Conservation (phyloP, 1,139 yeast genomes). For the Yamadazyma dushanensis region DNA sequence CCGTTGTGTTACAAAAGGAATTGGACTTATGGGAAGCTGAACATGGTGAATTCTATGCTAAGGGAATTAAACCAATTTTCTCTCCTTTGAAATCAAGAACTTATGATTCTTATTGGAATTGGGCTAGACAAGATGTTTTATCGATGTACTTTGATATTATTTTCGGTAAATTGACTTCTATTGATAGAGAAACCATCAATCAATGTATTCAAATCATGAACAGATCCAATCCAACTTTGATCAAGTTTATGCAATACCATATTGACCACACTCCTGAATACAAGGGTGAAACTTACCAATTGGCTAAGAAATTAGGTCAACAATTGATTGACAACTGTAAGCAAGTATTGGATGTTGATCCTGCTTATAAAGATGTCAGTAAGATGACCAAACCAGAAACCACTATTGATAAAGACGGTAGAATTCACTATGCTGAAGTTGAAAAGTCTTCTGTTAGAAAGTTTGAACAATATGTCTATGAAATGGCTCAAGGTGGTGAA, state of each 20-base stretch:
- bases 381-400: slow-evolving; percentile 96
- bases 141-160: slow-evolving; percentile 94
- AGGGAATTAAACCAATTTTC: slow-evolving; percentile 88
- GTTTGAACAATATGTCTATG: slow-evolving; percentile 91
- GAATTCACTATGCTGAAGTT: slow-evolving; percentile 76
- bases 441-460: slow-evolving; percentile 91
- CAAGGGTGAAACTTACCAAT: slow-evolving; percentile 85
- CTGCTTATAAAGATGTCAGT: slow-evolving; percentile 92
- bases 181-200: slow-evolving; percentile 93
- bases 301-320: slow-evolving; percentile 87
- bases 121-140: slow-evolving; percentile 98
- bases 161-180: slow-evolving; percentile 85
- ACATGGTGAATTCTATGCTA: slow-evolving; percentile 93
- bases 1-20: slow-evolving; percentile 80
- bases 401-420: slow-evolving; percentile 83
- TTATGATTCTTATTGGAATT: slow-evolving; percentile 98
- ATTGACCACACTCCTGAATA: slow-evolving; percentile 88
- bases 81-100: slow-evolving; percentile 92
- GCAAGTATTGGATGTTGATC: slow-evolving; percentile 77
- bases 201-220: slow-evolving; percentile 98
- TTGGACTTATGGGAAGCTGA: slow-evolving; percentile 91
- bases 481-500: slow-evolving; percentile 95
- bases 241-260: slow-evolving; percentile 96
- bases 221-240: slow-evolving; percentile 90
- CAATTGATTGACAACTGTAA: slow-evolving; percentile 94